Base-by-base conservation (phyloP, 2,329 filamentous ascomycete genomes). In the Delphinella strobiligena region DNA sequence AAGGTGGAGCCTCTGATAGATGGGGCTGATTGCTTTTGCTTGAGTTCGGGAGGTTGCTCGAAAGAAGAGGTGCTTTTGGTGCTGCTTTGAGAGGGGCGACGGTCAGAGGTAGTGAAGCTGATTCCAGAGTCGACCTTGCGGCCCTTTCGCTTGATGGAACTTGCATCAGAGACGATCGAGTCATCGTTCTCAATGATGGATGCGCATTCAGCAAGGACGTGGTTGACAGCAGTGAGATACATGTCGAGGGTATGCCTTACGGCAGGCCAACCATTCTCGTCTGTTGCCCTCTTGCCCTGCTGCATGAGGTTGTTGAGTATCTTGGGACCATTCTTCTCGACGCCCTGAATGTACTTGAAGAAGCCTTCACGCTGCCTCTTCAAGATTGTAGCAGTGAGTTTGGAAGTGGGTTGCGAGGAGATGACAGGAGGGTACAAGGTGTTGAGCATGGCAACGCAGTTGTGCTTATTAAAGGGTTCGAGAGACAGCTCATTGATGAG, bases 371-470 rank as follows among this genome's bases (percentile, higher is more conserved):
- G 71, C 50, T 80, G 74, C 10, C 62, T 60, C 42, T 67, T 66
- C 40, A 81, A 61, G 5, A 70, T 63, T 18, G 66, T 55, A 3
- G 61, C 55, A 7, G 68, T 73, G 42, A 79, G 55, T 37, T 71
- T 66, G 19, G 65, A 58, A 8, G 72, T 74, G 4, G 70, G 72
- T 32, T 63, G 62, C 12, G 59, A 55, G 10, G 58, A 55, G 32
- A 64, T 62, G 31, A 70, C 63, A 2, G 77, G 75, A 5, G 77
- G 77, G 46, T 79, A 75, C 19, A 81, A 62, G 8, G 76, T 80
- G 58, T 81, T 81, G 37, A 81, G 69, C 69, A 81, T 76, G 38
- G 74, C 77, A 46, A 79, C 66, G 52, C 76, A 78, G 53, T 79
- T 80, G 50, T 71, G 66, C 54, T 77, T 78, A 61, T 75, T 74